A percentile compares a stretch with the other conserved stretches of the same genome.
These are phyloP conservation scores for Rhynchosporium agropyri DNA, from an alignment of 2,329 filamentous ascomycete species.

Conservation along the genomic window DNA sequence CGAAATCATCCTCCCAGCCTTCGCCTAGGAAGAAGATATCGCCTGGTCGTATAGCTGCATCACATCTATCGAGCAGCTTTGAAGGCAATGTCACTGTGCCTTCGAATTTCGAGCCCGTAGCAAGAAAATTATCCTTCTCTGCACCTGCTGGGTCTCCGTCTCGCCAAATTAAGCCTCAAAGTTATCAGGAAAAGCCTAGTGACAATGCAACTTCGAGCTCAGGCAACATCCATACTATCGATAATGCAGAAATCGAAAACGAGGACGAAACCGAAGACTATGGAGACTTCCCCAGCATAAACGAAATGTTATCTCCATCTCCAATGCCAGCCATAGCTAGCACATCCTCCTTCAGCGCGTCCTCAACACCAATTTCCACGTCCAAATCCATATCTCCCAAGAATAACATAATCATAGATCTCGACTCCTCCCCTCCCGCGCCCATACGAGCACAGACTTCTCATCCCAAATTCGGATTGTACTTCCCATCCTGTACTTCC, in stretches of 20 bases:
- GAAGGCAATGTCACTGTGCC: not conserved
- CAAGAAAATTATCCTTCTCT: constrained; percentile 13
- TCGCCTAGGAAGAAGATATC: constrained; percentile 24
- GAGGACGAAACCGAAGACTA: not conserved
- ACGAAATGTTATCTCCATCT: constrained; percentile 2
- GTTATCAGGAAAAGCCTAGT: no score
- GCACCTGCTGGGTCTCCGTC: not conserved
- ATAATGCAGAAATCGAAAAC: not conserved
- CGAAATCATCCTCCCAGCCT: constrained; percentile 12
- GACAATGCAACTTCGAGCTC: not conserved
- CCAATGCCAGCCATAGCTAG: not conserved
- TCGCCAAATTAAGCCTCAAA: not conserved
- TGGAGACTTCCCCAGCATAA: constrained; percentile 3
- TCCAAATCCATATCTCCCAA: not conserved
- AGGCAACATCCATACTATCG: not conserved
- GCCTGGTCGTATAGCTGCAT: constrained; percentile 6
- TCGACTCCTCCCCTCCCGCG: constrained; percentile 11
- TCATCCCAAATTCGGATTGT: not conserved
- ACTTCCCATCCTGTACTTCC: not conserved
- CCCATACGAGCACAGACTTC: not conserved
- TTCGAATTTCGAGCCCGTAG: constrained; percentile 11
- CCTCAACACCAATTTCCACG: not conserved
- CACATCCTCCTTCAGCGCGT: not conserved
- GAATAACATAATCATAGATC: not conserved
- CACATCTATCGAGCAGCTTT: not conserved